These are phyloP conservation scores for Gyrodon lividus DNA, from an alignment of 768 basidiomycete species.

Conservation along the genomic window DNA sequence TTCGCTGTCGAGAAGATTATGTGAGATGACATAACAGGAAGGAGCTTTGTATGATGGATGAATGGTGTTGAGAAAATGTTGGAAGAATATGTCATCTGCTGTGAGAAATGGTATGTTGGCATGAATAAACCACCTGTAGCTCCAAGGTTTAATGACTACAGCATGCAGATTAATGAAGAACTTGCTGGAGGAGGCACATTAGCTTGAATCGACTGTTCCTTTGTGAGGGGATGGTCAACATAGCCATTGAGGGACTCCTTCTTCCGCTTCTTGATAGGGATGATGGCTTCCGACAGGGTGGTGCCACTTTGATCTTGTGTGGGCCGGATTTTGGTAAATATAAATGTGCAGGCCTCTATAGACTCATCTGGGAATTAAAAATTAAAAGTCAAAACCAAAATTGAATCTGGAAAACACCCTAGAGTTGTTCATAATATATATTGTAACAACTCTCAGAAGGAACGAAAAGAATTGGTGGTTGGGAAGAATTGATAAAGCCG, in stretches of 20 bases:
- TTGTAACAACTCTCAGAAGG: too few species aligned
- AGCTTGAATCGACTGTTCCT: neutral
- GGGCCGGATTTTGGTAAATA: too few species aligned
- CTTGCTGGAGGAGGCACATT: neutral
- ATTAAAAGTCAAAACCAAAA: too few species aligned
- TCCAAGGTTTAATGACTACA: neutral
- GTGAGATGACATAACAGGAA: conserved; percentile 23
- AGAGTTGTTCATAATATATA: too few species aligned
- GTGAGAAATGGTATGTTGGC: conserved; percentile 23
- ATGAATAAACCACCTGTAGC: conserved; percentile 19
- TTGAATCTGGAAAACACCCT: too few species aligned
- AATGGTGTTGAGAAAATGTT: conserved; percentile 19
- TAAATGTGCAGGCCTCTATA: neutral
- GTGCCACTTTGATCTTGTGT: too few species aligned
- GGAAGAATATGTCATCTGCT: conserved; percentile 18
- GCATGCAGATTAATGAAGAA: neutral
- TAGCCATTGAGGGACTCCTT: neutral
- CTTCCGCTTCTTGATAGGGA: neutral
- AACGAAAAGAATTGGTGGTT: too few species aligned
- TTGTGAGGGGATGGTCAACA: neutral
- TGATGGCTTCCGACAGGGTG: neutral
- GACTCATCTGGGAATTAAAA: too few species aligned
- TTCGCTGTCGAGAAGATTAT: conserved; percentile 24
- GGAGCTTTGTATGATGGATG: conserved; percentile 26
- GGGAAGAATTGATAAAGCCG: too few species aligned